Percentiles rank a stretch among this genome's conserved stretches.
Evolutionary conservation across 2,329 filamentous ascomycete genomes (phyloP).

Genomic region (Aplosporella prunicola): DNA sequence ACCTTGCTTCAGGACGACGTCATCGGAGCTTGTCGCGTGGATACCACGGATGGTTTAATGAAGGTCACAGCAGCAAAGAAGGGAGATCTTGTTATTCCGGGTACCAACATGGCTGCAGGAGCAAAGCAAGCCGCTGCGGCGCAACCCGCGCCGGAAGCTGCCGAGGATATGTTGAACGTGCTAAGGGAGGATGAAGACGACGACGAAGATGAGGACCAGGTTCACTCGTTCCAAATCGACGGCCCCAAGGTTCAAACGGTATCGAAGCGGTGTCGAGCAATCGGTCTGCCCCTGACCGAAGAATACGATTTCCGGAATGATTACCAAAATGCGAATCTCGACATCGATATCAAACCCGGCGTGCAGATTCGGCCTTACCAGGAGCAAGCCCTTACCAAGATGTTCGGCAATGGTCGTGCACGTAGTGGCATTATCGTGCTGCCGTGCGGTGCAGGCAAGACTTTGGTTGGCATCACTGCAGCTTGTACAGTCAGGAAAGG

Average conservation of each 20-base stretch:
- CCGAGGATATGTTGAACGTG: slow-evolving; percentile 56
- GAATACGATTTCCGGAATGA: slow-evolving; percentile 98
- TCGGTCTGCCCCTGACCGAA: slow-evolving; percentile 81
- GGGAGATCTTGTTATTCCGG: slow-evolving; percentile 80
- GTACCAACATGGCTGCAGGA: slow-evolving; percentile 86
- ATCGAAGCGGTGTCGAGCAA: slow-evolving; percentile 77
- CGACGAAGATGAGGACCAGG: slow-evolving; percentile 77
- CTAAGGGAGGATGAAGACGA: slow-evolving; percentile 64
- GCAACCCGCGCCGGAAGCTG: slow-evolving; percentile 28
- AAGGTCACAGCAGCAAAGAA: slow-evolving; percentile 78
- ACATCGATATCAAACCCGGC: slow-evolving; percentile 84
- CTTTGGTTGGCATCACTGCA: slow-evolving; percentile 93
- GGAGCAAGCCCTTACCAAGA: slow-evolving; percentile 95
- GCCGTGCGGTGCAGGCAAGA: slow-evolving; percentile 94
- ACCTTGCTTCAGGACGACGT: slow-evolving; percentile 74
- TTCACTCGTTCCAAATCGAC: slow-evolving; percentile 87
- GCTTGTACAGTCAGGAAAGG: slow-evolving; percentile 98
- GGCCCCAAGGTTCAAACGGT: slow-evolving; percentile 76
- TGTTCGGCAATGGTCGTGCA: slow-evolving; percentile 97
- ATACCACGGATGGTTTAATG: slow-evolving; percentile 62
- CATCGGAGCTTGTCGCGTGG: slow-evolving; percentile 70
- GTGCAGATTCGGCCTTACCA: slow-evolving; percentile 92
- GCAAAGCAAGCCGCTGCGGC: slow-evolving; percentile 60
- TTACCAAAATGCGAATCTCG: slow-evolving; percentile 75
- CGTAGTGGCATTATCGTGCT: slow-evolving; percentile 96